phyloP scores from a whole-genome alignment of 108 stramenopile genomes.

The Skeletonema grethae region DNA sequence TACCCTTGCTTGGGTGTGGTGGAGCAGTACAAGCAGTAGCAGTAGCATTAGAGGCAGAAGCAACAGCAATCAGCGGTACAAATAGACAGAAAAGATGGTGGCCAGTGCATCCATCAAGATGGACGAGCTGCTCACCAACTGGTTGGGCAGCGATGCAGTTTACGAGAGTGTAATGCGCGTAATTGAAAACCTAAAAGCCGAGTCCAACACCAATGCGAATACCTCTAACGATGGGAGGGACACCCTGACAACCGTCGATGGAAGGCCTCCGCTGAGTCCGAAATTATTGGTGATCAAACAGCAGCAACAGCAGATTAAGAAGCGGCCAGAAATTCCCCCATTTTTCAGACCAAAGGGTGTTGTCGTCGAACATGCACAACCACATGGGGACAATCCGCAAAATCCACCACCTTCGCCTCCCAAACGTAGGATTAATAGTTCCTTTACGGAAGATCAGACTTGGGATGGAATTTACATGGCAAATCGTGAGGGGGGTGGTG shows the following conservation, averaged over 20 bases:
- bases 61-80: not conserved
- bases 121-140: conserved; percentile 83
- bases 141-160: conserved; percentile 73
- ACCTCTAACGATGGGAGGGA: not conserved
- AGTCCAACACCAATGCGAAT: conserved; percentile 25
- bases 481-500: not conserved
- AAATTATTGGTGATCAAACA: conserved; percentile 48
- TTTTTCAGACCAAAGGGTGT: conserved; percentile 23
- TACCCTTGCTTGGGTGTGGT: not conserved
- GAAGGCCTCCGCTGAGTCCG: conserved; percentile 47
- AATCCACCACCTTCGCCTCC: conserved; percentile 32
- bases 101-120: conserved; percentile 71
- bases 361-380: not conserved
- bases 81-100: conserved; percentile 41
- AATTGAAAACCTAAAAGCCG: conserved; percentile 62
- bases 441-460: conserved; percentile 46
- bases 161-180: conserved; percentile 72
- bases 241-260: conserved; percentile 22
- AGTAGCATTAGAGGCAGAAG: no score
- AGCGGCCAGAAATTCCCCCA: conserved; percentile 34
- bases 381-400: conserved; percentile 17
- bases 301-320: conserved; percentile 8
- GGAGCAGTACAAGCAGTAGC: no score
- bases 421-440: conserved; percentile 21
- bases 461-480: conserved; percentile 45